Percentiles rank a stretch among this genome's conserved stretches.
Evolutionary conservation across 352 stramenopile species (phyloP).

Genomic region (Elongisporangium anandrum): DNA sequence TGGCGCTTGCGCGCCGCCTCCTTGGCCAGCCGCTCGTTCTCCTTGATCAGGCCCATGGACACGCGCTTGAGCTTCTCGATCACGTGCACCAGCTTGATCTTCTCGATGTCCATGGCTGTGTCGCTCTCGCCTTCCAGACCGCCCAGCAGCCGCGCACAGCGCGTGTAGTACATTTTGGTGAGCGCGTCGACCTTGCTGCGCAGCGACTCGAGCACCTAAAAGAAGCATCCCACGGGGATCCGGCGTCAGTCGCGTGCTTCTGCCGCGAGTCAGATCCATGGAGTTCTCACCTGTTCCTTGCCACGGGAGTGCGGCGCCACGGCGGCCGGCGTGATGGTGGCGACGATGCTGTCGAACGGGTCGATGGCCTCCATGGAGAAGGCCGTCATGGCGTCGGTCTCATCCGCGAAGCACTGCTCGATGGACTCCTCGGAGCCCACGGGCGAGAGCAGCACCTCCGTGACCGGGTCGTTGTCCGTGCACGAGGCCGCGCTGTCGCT

Average conservation of each 20-base stretch:
- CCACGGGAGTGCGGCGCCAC: slow-evolving; percentile 5
- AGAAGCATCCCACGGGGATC: slow-evolving; percentile 19
- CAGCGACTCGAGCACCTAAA: slow-evolving; percentile 37
- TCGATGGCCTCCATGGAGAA: slow-evolving; percentile 61
- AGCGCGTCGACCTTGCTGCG: slow-evolving; percentile 44
- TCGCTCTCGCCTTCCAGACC: slow-evolving; percentile 10
- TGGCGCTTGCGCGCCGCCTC: slow-evolving; percentile 19
- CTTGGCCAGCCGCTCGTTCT: slow-evolving; percentile 37
- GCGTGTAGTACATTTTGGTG: slow-evolving; percentile 60
- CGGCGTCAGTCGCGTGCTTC: slow-evolving; percentile 8
- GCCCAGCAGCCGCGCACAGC: slow-evolving; percentile 35
- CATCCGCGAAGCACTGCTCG: slow-evolving; percentile 40
- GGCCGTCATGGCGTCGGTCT: slow-evolving; percentile 56
- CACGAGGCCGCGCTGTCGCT: slow-evolving; percentile 1
- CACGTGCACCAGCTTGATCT: slow-evolving; percentile 44
- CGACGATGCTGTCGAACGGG: slow-evolving; percentile 37
- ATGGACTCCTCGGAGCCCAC: slow-evolving; percentile 46
- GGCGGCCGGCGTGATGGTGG: background rate
- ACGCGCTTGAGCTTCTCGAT: slow-evolving; percentile 54
- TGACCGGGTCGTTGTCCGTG: slow-evolving; percentile 25
- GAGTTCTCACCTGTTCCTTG: slow-evolving; percentile 8
- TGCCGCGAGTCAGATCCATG: background rate
- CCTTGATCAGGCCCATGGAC: slow-evolving; percentile 28
- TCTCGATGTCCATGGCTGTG: slow-evolving; percentile 20
- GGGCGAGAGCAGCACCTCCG: slow-evolving; percentile 51